These are phyloP conservation scores for Alloteropsis semialata DNA, from an alignment of 176 grass and related monocot species.

Conservation along the genomic window DNA sequence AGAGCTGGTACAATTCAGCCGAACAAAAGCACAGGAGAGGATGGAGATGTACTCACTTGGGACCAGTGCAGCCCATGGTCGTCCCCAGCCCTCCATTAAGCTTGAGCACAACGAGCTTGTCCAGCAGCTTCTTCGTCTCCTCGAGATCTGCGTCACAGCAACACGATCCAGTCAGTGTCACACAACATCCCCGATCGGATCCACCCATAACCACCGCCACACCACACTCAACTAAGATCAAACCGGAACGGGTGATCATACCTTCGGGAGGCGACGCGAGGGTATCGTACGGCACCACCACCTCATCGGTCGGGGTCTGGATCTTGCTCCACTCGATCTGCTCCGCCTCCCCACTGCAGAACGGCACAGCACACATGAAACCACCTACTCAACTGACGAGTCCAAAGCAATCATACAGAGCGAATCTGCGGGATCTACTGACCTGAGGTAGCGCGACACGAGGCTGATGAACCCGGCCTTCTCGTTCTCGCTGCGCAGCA, in stretches of 20 bases:
- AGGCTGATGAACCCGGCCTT: slow-evolving; percentile 88
- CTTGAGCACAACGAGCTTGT: slow-evolving; percentile 97
- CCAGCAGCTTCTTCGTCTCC: slow-evolving; percentile 71
- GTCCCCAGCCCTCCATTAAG: slow-evolving; percentile 97
- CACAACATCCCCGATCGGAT: slow-evolving; percentile 3
- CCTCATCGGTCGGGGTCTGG: slow-evolving; percentile 93
- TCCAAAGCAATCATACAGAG: background rate
- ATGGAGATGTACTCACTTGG: slow-evolving; percentile 65
- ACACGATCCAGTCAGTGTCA: slow-evolving; percentile 28
- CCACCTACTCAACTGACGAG: background rate
- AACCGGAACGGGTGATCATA: slow-evolving; percentile 23
- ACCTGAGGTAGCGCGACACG: slow-evolving; percentile 92
- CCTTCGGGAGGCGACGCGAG: slow-evolving; percentile 64
- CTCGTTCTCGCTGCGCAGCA: slow-evolving; percentile 71
- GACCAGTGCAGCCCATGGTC: slow-evolving; percentile 97
- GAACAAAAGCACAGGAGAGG: background rate
- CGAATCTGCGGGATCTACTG: slow-evolving; percentile 10
- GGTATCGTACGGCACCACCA: slow-evolving; percentile 81
- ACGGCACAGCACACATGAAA: background rate
- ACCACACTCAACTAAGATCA: background rate
- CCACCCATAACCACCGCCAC: background rate
- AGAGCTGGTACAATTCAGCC: background rate
- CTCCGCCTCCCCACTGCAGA: slow-evolving; percentile 71
- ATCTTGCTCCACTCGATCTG: slow-evolving; percentile 99
- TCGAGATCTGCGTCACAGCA: slow-evolving; percentile 59